These are phyloP conservation scores for Fraxinus greggii DNA, from an alignment of 305 asterid species.

Conservation along the genomic window DNA sequence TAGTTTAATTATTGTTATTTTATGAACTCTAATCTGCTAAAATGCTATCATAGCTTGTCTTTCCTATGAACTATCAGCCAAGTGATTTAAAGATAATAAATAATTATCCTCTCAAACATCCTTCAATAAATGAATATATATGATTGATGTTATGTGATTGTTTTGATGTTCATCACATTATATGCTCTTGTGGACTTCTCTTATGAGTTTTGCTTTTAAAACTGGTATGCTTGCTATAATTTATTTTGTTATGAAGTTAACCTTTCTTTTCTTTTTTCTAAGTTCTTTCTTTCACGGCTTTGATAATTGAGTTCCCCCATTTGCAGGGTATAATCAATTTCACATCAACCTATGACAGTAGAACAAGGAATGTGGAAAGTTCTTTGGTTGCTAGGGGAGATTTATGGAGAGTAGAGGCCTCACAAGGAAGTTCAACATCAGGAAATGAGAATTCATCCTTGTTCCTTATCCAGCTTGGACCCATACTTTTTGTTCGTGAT, in stretches of 20 bases:
- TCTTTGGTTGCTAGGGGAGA: conserved; percentile 92
- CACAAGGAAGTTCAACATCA: conserved; percentile 79
- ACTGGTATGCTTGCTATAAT: not conserved
- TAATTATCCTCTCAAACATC: not conserved
- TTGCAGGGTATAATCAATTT: conserved; percentile 78
- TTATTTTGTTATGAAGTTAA: not conserved
- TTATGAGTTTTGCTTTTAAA: not conserved
- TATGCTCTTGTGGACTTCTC: conserved; percentile 1
- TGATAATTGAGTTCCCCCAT: not conserved
- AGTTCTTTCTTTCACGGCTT: not conserved
- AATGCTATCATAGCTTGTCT: conserved; percentile 3
- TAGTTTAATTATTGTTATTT: not conserved
- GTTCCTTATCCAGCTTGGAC: conserved; percentile 96
- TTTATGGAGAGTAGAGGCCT: conserved; percentile 94
- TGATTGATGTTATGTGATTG: not conserved
- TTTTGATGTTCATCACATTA: not conserved
- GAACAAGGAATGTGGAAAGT: conserved; percentile 67
- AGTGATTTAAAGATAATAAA: conserved; percentile 6
- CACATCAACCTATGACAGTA: conserved; percentile 79
- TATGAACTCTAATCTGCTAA: not conserved
- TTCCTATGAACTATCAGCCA: not conserved
- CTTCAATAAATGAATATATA: not conserved
- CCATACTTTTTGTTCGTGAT: conserved; percentile 91
- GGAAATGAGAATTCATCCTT: conserved; percentile 75
- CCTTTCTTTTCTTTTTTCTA: not conserved